Percentiles rank a stretch among this genome's conserved stretches.
These are phyloP conservation scores for Paramecium sexaurelia DNA, from an alignment of 73 alveolate species.

Conservation along the genomic window DNA sequence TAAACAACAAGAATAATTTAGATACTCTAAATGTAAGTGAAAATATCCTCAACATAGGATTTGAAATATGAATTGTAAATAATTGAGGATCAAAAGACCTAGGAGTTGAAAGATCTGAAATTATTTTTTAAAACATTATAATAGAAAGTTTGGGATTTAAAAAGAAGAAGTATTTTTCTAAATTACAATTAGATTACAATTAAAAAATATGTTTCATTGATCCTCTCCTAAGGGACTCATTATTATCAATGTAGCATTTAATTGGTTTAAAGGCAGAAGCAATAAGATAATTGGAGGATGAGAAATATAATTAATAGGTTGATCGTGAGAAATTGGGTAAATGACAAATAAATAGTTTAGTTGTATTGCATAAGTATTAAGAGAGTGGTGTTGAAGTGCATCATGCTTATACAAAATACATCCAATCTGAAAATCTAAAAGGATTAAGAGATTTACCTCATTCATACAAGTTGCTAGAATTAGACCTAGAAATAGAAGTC, in stretches of 20 bases:
- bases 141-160: conserved; percentile 32
- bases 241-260: conserved; percentile 2
- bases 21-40: background rate
- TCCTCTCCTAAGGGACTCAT: conserved; percentile 48
- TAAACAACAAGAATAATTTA: background rate
- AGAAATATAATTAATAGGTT: conserved; percentile 4
- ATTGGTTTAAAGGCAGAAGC: conserved; percentile 37
- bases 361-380: conserved; percentile 43
- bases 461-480: background rate
- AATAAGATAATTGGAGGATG: conserved; percentile 49
- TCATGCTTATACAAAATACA: conserved; percentile 52
- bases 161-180: background rate
- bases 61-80: background rate
- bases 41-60: background rate
- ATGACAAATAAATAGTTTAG: background rate
- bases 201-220: conserved; percentile 30
- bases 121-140: background rate
- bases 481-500: conserved; percentile 21
- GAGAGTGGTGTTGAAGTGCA: conserved; percentile 63
- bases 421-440: conserved; percentile 49
- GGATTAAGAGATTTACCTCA: conserved; percentile 49
- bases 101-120: conserved; percentile 25
- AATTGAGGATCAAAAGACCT: conserved; percentile 22
- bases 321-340: conserved; percentile 55
- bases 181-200: background rate